A percentile compares a stretch with the other conserved stretches of the same genome.
These are phyloP conservation scores for Urochloa ruziziensis DNA, from an alignment of 176 grass and related monocot genomes.

Conservation along the genomic window DNA sequence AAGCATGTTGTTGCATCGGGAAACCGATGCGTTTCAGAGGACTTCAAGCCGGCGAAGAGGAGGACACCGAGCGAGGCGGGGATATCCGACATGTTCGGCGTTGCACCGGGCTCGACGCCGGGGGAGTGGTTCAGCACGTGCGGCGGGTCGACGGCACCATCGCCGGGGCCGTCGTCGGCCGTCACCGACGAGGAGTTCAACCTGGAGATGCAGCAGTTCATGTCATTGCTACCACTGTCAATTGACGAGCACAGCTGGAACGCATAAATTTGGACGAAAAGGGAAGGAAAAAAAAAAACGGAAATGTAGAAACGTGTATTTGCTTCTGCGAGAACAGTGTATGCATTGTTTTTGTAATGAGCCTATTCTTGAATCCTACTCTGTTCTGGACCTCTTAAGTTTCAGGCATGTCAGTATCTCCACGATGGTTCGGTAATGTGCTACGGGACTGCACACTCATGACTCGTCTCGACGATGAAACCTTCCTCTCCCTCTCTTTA, in stretches of 20 bases:
- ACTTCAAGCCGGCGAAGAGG: slow-evolving; percentile 35
- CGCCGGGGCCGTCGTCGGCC: slow-evolving; percentile 49
- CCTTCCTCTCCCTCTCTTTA: too few relatives aligned
- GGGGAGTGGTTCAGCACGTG: slow-evolving; percentile 34
- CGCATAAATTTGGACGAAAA: not conserved
- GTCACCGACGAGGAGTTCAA: slow-evolving; percentile 49
- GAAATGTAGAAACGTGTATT: not conserved
- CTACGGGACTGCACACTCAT: not conserved
- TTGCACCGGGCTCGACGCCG: not conserved
- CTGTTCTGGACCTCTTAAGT: not conserved
- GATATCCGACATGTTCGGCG: slow-evolving; percentile 8
- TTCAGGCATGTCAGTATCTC: not conserved
- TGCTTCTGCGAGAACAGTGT: not conserved
- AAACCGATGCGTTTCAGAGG: slow-evolving; percentile 28
- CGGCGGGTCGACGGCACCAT: slow-evolving; percentile 32
- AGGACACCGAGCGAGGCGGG: slow-evolving; percentile 25
- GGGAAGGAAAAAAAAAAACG: not conserved
- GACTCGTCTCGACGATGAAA: too few relatives aligned
- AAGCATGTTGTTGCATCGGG: slow-evolving; percentile 14
- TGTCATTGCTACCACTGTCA: slow-evolving; percentile 31
- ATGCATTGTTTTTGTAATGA: slow-evolving; percentile 20
- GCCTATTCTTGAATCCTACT: not conserved
- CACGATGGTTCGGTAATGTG: not conserved
- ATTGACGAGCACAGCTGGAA: slow-evolving; percentile 45
- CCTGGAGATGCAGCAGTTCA: slow-evolving; percentile 51